Evolutionary conservation across 805 yeast genomes (phyloP), one percentile per base, ranked within the genome.

Genomic region (Priceomyces carsonii): DNA sequence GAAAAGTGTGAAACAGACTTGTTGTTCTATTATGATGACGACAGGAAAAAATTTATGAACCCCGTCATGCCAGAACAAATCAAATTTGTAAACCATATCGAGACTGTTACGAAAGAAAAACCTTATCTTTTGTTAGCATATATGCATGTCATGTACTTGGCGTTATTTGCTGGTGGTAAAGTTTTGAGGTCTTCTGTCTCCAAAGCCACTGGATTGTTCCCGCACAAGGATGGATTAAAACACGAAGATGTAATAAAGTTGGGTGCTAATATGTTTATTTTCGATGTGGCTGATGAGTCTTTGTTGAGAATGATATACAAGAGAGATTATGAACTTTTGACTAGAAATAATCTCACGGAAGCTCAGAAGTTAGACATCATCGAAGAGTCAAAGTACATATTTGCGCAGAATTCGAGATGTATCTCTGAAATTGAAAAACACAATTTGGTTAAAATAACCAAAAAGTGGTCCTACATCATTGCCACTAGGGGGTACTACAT

Each of bases 151-250:
- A 73, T 86, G 78, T 86, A 86, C 60, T 63, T 86, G 52, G 95
- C 93, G 0, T 71, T 86, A 33, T 86, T 86, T 64, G 95, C 95
- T 2, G 95, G 95, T 33, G 95, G 95, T 12, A 70, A 80, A 43
- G 69, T 86, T 21, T 72, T 87, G 77, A 66, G 82, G 40, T 79
- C 89, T 0, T 75, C 80, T 12, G 60, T 86, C 18, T 67, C 80
- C 33, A 77, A 73, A 50, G 81, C 88, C 16, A 63, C 82, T 5
- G 86, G 89, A 2, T 59, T 85, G 37, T 84, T 85, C 71, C 95
- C 95, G 7, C 80, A 81, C 47, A 75, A 81, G 30, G 76, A 76
- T 36, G 87, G 86, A 18, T 67, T 78, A 46, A 57, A 76, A n/a
- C 79, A 77, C 35, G 81, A 74, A 32, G 87, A 85, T 36, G 72